Conservation (phyloP, 257 asterid genomes). For the Phtheirospermum japonicum region DNA sequence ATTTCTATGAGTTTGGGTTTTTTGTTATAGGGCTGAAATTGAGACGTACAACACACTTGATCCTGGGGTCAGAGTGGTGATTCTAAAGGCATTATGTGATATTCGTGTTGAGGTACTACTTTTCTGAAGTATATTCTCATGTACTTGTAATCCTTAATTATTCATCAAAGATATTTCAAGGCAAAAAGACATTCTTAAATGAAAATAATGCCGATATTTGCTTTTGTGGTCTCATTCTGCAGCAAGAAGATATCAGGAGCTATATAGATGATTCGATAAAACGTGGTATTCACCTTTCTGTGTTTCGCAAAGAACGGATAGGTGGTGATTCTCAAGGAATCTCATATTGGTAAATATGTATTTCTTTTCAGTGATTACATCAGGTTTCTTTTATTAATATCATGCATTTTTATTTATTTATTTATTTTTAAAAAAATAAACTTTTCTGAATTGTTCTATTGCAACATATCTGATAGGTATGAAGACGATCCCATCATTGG, state of each 20-base stretch:
- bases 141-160: slow-evolving; percentile 8
- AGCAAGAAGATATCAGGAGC: slow-evolving; percentile 95
- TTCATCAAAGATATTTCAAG: no score
- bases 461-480: slow-evolving; percentile 50
- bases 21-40: slow-evolving; percentile 71
- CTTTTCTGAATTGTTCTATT: slow-evolving; percentile 1
- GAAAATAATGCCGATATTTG: slow-evolving; percentile 21
- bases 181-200: no score
- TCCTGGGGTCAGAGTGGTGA: slow-evolving; percentile 88
- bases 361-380: slow-evolving; percentile 9
- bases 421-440: not conserved
- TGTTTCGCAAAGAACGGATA: slow-evolving; percentile 81
- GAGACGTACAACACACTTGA: slow-evolving; percentile 75
- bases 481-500: slow-evolving; percentile 90
- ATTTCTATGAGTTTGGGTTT: slow-evolving; percentile 21
- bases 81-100: slow-evolving; percentile 93
- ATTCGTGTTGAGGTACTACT: slow-evolving; percentile 92
- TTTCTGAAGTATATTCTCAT: slow-evolving; percentile 22
- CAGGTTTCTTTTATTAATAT: slow-evolving; percentile 14
- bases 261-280: slow-evolving; percentile 76
- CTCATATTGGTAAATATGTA: slow-evolving; percentile 74
- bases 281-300: slow-evolving; percentile 64
- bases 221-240: slow-evolving; percentile 44
- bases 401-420: not conserved
- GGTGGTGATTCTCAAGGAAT: slow-evolving; percentile 96